Percentiles rank a stretch among this genome's conserved stretches.
Conservation (phyloP, 2,329 filamentous ascomycete species). For the Pseudofabraea citricarpa region DNA sequence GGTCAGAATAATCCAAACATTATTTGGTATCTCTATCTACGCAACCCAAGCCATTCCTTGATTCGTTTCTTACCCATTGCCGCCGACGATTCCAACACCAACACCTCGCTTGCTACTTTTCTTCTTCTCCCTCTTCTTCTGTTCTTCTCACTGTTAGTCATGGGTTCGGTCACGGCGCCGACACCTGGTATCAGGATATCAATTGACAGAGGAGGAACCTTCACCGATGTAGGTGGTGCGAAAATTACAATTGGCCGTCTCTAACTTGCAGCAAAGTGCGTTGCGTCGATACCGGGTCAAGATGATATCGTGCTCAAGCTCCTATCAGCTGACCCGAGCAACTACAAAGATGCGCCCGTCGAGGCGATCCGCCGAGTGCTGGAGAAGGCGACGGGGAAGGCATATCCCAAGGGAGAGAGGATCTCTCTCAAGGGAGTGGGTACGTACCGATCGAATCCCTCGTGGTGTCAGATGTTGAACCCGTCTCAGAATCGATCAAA, state of each 20-base stretch:
- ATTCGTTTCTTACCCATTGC: no score
- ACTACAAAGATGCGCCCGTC: conserved; percentile 62
- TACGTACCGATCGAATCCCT: background rate
- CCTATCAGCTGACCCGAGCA: conserved; percentile 64
- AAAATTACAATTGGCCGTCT: background rate
- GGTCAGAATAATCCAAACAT: no score
- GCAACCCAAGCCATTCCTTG: no score
- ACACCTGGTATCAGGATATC: conserved; percentile 8
- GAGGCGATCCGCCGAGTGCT: conserved; percentile 62
- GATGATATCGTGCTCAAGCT: conserved; percentile 63
- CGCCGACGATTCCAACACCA: no score
- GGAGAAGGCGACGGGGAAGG: conserved; percentile 50
- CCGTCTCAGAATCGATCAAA: conserved; percentile 46
- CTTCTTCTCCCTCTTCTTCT: background rate
- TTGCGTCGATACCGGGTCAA: conserved; percentile 47
- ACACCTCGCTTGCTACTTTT: background rate
- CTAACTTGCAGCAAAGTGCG: conserved; percentile 34
- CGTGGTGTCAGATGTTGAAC: no score
- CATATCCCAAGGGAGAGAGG: conserved; percentile 56
- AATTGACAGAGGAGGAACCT: conserved; percentile 55
- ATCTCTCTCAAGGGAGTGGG: conserved; percentile 40
- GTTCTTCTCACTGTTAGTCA: no score
- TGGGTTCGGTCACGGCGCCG: conserved; percentile 1
- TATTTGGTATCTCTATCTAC: no score
- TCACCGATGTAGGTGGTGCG: conserved; percentile 46